Percentiles rank a stretch among this genome's conserved stretches.
Evolutionary conservation across 257 asterid genomes (phyloP).

Genomic region (Lavandula angustifolia): DNA sequence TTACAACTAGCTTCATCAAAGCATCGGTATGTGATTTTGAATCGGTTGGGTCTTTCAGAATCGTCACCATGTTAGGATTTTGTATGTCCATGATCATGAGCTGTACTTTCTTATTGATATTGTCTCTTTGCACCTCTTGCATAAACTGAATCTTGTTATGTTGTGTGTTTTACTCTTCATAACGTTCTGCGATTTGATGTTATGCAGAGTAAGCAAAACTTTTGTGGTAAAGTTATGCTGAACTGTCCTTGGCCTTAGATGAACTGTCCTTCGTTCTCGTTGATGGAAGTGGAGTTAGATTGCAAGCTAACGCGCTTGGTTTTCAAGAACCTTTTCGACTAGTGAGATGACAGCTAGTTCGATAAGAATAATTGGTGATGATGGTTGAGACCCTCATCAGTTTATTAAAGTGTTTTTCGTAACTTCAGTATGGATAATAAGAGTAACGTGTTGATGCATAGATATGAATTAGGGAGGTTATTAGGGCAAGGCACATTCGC

Average conservation of each 20-base stretch:
- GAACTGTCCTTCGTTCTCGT: conserved; percentile 28
- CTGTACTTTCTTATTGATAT: background rate
- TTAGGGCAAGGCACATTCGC: conserved; percentile 93
- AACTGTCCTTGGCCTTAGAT: conserved; percentile 30
- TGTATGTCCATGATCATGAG: background rate
- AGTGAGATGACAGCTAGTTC: conserved; percentile 25
- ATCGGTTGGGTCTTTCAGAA: background rate
- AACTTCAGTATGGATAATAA: conserved; percentile 51
- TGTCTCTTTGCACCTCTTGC: conserved; percentile 1
- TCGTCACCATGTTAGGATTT: background rate
- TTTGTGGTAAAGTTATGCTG: conserved; percentile 7
- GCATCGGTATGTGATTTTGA: background rate
- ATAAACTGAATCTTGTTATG: background rate
- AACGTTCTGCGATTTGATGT: background rate
- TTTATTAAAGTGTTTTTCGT: conserved; percentile 22
- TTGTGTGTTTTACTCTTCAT: conserved; percentile 7
- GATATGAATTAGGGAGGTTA: conserved; percentile 80
- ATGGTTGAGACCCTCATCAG: conserved; percentile 43
- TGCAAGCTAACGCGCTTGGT: conserved; percentile 2
- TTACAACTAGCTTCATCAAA: background rate
- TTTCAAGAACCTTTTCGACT: conserved; percentile 27
- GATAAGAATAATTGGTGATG: conserved; percentile 33
- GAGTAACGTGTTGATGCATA: conserved; percentile 52
- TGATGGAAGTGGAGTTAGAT: conserved; percentile 34
- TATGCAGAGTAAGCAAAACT: conserved; percentile 4